A percentile compares a stretch with the other conserved stretches of the same genome.
These are phyloP conservation scores for Trypanosoma mega DNA, from an alignment of 208 protist genomes.

Conservation along the genomic window DNA sequence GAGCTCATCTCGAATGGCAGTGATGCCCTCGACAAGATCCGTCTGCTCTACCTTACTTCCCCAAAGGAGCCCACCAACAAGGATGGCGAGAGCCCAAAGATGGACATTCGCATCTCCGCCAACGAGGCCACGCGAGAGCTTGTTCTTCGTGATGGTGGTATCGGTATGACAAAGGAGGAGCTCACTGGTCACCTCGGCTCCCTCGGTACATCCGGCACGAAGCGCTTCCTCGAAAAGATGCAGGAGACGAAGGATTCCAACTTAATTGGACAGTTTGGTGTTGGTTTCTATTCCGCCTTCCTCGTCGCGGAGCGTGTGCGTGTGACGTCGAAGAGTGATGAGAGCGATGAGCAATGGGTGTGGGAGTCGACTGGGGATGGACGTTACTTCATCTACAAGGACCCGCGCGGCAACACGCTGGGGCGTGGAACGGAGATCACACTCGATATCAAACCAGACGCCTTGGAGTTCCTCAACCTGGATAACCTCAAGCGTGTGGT, in stretches of 20 bases:
- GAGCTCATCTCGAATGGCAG: slow-evolving; percentile 99
- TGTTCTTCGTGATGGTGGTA: slow-evolving; percentile 97
- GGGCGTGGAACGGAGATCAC: slow-evolving; percentile 97
- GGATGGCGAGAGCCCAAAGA: slow-evolving; percentile 61
- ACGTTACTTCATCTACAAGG: slow-evolving; percentile 94
- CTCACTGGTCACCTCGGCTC: slow-evolving; percentile 98
- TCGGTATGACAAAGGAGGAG: slow-evolving; percentile 99
- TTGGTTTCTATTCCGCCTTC: slow-evolving; percentile 99
- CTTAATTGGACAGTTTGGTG: slow-evolving; percentile 99
- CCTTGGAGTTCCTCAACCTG: slow-evolving; percentile 94
- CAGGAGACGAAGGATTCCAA: slow-evolving; percentile 85
- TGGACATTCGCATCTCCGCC: slow-evolving; percentile 92
- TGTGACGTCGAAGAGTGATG: slow-evolving; percentile 95
- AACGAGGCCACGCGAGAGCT: slow-evolving; percentile 93
- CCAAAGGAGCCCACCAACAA: slow-evolving; percentile 79
- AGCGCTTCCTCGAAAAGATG: slow-evolving; percentile 92
- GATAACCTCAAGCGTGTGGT: slow-evolving; percentile 92
- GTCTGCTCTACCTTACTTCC: slow-evolving; percentile 96
- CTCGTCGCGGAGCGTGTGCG: slow-evolving; percentile 98
- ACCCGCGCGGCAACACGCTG: slow-evolving; percentile 94
- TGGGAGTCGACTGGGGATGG: slow-evolving; percentile 98
- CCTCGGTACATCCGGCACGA: slow-evolving; percentile 99
- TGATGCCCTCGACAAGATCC: slow-evolving; percentile 99
- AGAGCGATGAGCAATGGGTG: slow-evolving; percentile 94
- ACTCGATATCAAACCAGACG: slow-evolving; percentile 97